Evolutionary conservation across 306 rosid genomes (phyloP).

Genomic region (Lathyrus tuberosus): DNA sequence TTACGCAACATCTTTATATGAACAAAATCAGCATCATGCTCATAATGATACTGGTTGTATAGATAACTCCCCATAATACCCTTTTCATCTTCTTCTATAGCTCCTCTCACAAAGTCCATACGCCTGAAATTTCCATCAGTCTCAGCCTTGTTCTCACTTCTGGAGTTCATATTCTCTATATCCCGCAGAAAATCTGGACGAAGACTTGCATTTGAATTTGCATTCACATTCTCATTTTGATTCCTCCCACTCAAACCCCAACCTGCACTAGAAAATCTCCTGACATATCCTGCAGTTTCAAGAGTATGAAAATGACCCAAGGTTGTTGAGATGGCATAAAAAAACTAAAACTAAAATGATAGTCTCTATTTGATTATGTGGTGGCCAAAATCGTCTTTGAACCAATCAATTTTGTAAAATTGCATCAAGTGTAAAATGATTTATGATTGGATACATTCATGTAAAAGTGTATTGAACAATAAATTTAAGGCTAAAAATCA

Average conservation of each 20-base stretch:
- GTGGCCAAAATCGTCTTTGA: background rate
- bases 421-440: background rate
- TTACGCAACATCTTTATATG: conserved; percentile 43
- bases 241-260: conserved; percentile 21
- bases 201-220: conserved; percentile 8
- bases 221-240: conserved; percentile 15
- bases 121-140: conserved; percentile 35
- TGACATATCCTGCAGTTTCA: conserved; percentile 42
- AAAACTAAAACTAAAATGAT: no score
- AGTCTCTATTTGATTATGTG: background rate
- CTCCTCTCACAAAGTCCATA: conserved; percentile 68
- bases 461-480: background rate
- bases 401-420: background rate
- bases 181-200: conserved; percentile 36
- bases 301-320: conserved; percentile 27
- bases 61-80: conserved; percentile 25
- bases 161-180: conserved; percentile 41
- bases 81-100: conserved; percentile 53
- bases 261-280: conserved; percentile 40
- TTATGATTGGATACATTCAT: background rate
- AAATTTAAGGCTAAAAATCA: background rate
- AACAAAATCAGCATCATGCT: conserved; percentile 73
- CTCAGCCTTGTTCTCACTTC: conserved; percentile 43
- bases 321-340: conserved; percentile 12
- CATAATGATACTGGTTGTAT: conserved; percentile 37